These are phyloP conservation scores for Orychophragmus violaceus DNA, from an alignment of 345 rosid genomes.

Conservation along the genomic window DNA sequence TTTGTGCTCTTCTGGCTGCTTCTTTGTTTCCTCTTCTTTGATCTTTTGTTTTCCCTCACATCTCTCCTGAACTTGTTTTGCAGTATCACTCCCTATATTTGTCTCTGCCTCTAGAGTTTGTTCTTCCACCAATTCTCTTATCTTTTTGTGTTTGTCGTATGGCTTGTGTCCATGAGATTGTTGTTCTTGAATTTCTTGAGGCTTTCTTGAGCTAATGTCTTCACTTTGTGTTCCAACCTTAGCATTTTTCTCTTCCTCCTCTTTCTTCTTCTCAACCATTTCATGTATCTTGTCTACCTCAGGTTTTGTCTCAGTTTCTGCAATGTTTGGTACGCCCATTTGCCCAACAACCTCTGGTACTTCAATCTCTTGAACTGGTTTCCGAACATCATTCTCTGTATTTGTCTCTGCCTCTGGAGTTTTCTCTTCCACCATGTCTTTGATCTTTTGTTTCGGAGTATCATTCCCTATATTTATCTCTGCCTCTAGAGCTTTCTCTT, in stretches of 20 bases:
- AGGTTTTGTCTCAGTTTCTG: slow-evolving; percentile 12
- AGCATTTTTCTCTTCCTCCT: not conserved
- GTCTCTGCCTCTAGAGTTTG: not conserved
- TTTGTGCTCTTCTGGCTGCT: not conserved
- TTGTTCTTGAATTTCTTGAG: not conserved
- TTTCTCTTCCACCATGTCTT: not conserved
- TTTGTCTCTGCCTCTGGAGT: not conserved
- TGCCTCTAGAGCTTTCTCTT: slow-evolving; percentile 5
- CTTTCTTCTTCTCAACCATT: not conserved
- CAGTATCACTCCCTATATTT: not conserved
- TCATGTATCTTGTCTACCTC: not conserved
- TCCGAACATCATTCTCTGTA: not conserved
- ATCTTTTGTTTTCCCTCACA: not conserved
- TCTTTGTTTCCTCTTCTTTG: not conserved
- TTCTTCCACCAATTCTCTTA: not conserved
- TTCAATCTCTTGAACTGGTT: not conserved
- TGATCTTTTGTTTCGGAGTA: not conserved
- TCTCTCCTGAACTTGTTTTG: not conserved
- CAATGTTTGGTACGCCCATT: not conserved
- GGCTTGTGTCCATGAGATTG: not conserved
- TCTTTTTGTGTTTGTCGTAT: not conserved
- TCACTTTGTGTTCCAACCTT: not conserved
- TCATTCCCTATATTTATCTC: not conserved
- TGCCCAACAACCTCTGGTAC: not conserved
- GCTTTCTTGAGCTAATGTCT: not conserved